phyloP scores from a whole-genome alignment of 192 early-diverging fungal genomes.

The Entomortierella parvispora region DNA sequence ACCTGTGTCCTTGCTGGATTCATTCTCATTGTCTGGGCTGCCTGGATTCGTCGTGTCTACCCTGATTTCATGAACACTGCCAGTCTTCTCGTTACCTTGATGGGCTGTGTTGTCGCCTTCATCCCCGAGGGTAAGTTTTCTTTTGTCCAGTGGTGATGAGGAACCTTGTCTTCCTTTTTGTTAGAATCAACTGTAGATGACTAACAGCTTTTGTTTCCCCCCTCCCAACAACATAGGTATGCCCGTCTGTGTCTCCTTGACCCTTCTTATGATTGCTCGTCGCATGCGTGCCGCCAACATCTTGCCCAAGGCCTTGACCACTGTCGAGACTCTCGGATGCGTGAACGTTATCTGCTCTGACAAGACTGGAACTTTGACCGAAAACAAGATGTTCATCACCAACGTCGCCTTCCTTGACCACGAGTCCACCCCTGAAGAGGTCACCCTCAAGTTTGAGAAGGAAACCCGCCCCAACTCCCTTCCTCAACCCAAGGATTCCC shows the following conservation, averaged over 20 bases:
- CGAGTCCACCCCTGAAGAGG: conserved; percentile 41
- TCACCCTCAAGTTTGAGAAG: conserved; percentile 35
- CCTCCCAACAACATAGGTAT: conserved; percentile 52
- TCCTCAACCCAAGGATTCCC: conserved; percentile 50
- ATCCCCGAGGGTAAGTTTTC: conserved; percentile 67
- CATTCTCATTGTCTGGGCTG: conserved; percentile 62
- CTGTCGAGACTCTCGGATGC: conserved; percentile 89
- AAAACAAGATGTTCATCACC: conserved; percentile 76
- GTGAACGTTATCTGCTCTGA: conserved; percentile 75
- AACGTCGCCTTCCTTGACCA: conserved; percentile 56
- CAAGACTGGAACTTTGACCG: conserved; percentile 94
- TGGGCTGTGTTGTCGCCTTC: conserved; percentile 78
- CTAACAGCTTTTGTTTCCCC: background rate
- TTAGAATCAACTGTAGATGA: background rate
- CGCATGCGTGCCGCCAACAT: conserved; percentile 77
- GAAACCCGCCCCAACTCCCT: conserved; percentile 20
- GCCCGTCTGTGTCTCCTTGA: conserved; percentile 81
- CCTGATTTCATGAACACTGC: conserved; percentile 64
- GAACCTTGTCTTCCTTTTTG: background rate
- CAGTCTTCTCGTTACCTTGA: conserved; percentile 57
- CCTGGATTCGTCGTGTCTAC: conserved; percentile 65
- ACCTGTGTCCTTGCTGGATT: conserved; percentile 58
- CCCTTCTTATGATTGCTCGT: conserved; percentile 79
- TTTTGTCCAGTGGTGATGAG: background rate
- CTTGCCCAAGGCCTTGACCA: conserved; percentile 83